Evolutionary conservation across 2,329 filamentous ascomycete species (phyloP), one percentile per base, ranked within the genome.

Genomic region (Aplosporella prunicola): DNA sequence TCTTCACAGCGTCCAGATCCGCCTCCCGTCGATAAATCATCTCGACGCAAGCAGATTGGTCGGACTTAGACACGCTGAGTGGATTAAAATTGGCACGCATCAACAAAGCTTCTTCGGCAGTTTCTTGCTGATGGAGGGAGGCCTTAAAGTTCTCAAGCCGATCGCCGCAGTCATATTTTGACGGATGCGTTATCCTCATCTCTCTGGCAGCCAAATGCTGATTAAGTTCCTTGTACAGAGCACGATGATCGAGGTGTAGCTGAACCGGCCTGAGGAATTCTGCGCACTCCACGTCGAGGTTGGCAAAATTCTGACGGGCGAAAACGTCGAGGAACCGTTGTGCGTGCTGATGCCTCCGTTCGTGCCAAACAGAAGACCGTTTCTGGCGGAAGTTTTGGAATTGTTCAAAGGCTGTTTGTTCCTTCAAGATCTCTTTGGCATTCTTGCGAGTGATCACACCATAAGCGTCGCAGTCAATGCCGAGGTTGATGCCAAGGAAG

Each of bases 251-350:
- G 0, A 64, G 52, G 3, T 62, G 57, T n/a, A 69, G 58, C 0
- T 47, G 42, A 2, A 71, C 51, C 1, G 65, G 53, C 11, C 62
- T 45, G 8, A 71, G 51, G 20, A 63, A 53, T 15, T 68, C 61
- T 3, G 52, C 47, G 20, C 51, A 59, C 0, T 59, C 51, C 9
- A 75, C 66, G 17, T 66, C 56, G 10, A 47, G 26, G 2, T 43
- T 37, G 3, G 44, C 38, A 10, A 37, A 34, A 20, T 47, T 47
- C 40, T 63, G 64, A 9, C 72, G 57, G 4, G 67, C 68, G 44
- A 74, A 76, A 0, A 47, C 49, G 30, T 76, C 49, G 1, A 80
- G 52, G 44, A 81, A 80, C 0, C 33, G 44, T 45, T 78, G 73
- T 2, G 73, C 72, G 31, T 67, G 51, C 7, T 60, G 43, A 46